A percentile compares a stretch with the other conserved stretches of the same genome.
phyloP scores from a whole-genome alignment of 805 yeast genomes.

The Candida maris region DNA sequence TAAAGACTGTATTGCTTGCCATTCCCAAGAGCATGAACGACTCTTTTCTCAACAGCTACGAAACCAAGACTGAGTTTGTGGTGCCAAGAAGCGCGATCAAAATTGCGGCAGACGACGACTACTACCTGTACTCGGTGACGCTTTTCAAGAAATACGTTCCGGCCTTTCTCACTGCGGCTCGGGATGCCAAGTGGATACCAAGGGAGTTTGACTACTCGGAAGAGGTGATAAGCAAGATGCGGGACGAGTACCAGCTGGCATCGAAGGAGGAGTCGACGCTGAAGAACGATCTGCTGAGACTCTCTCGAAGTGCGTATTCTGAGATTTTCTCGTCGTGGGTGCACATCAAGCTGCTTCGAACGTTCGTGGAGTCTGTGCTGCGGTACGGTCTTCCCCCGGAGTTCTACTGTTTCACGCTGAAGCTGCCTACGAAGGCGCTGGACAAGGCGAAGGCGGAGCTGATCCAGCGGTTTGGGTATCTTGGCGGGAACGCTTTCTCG shows the following conservation, averaged over 20 bases:
- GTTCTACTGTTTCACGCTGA: slow-evolving; percentile 54
- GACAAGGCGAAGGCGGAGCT: slow-evolving; percentile 66
- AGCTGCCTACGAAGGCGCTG: slow-evolving; percentile 37
- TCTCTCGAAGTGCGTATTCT: slow-evolving; percentile 84
- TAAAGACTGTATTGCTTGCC: slow-evolving; percentile 81
- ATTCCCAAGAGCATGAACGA: slow-evolving; percentile 67
- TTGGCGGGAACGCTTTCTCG: slow-evolving; percentile 86
- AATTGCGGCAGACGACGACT: slow-evolving; percentile 73
- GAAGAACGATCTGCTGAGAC: slow-evolving; percentile 72
- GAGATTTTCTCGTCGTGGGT: slow-evolving; percentile 85
- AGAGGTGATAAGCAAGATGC: slow-evolving; percentile 63
- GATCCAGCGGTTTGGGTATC: slow-evolving; percentile 73
- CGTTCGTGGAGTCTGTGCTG: slow-evolving; percentile 88
- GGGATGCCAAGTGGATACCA: slow-evolving; percentile 88
- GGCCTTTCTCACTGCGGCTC: slow-evolving; percentile 63
- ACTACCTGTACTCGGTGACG: slow-evolving; percentile 68
- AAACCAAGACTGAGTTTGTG: slow-evolving; percentile 71
- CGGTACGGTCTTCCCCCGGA: slow-evolving; percentile 97
- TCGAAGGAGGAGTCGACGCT: slow-evolving; percentile 68
- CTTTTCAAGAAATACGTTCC: slow-evolving; percentile 76
- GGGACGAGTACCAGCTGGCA: slow-evolving; percentile 76
- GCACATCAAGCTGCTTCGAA: slow-evolving; percentile 82
- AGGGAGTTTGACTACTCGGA: slow-evolving; percentile 89
- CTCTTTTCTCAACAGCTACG: slow-evolving; percentile 69
- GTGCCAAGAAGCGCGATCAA: slow-evolving; percentile 85